A percentile compares a stretch with the other conserved stretches of the same genome.
Evolutionary conservation across 495 filamentous ascomycete genomes (phyloP).

Genomic region (Talaromyces liani): DNA sequence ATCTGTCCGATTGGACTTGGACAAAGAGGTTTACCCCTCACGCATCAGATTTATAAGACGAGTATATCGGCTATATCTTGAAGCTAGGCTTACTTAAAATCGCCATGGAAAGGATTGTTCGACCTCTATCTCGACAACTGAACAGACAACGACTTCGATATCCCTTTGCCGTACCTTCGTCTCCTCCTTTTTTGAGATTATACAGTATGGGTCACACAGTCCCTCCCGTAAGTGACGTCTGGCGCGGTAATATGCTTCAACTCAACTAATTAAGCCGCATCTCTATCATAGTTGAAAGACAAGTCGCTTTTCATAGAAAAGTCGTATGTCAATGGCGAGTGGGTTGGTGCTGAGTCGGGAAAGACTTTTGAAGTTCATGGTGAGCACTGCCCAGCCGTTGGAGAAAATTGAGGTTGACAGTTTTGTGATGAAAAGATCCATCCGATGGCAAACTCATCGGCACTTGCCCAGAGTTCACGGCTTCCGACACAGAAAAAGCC

Average conservation of each 20-base stretch:
- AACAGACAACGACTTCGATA: constrained; percentile 30
- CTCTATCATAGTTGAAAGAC: constrained; percentile 60
- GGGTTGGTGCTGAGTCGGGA: constrained; percentile 65
- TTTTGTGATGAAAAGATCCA: constrained; percentile 49
- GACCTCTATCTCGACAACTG: constrained; percentile 33
- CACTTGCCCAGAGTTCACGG: constrained; percentile 73
- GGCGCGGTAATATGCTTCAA: background rate
- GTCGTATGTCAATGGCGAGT: constrained; percentile 81
- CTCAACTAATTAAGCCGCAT: constrained; percentile 2
- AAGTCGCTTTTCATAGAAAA: constrained; percentile 74
- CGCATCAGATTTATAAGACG: background rate
- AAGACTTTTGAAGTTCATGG: constrained; percentile 76
- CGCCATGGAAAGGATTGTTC: constrained; percentile 34
- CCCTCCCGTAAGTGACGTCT: constrained; percentile 27
- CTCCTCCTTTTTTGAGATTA: constrained; percentile 25
- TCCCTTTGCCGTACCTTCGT: constrained; percentile 26
- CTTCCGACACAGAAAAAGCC: constrained; percentile 66
- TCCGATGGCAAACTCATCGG: constrained; percentile 73
- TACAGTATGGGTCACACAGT: constrained; percentile 35
- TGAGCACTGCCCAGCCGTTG: constrained; percentile 19
- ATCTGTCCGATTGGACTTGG: background rate
- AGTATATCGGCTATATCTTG: background rate
- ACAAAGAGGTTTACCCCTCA: background rate
- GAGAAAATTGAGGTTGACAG: constrained; percentile 2
- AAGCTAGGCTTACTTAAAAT: background rate